phyloP scores from a whole-genome alignment of 805 yeast genomes.

The Maudiozyma saulgeensis region DNA sequence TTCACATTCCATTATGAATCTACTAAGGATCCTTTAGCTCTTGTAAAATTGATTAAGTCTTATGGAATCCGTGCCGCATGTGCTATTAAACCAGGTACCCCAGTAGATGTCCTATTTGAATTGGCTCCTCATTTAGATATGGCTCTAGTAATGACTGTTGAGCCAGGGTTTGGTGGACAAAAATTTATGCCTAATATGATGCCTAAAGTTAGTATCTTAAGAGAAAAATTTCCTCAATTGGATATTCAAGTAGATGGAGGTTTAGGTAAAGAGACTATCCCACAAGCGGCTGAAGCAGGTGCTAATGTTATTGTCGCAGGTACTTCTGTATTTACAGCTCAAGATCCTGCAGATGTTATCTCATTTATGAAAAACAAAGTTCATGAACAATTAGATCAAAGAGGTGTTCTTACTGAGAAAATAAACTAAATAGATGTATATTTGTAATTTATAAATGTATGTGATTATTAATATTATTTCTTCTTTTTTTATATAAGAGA shows the following conservation, averaged over 20 bases:
- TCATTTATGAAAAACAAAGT: conserved; percentile 58
- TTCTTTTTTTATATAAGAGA: not conserved
- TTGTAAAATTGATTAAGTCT: conserved; percentile 65
- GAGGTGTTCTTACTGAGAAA: conserved; percentile 31
- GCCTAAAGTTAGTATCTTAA: conserved; percentile 80
- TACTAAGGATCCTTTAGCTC: conserved; percentile 62
- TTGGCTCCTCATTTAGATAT: conserved; percentile 73
- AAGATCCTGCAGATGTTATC: conserved; percentile 70
- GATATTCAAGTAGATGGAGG: conserved; percentile 98
- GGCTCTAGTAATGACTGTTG: conserved; percentile 97
- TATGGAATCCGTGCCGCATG: conserved; percentile 90
- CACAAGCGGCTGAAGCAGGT: conserved; percentile 88
- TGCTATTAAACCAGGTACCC: conserved; percentile 89
- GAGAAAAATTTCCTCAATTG: conserved; percentile 64
- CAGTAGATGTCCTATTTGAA: conserved; percentile 71
- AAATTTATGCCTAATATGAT: conserved; percentile 92
- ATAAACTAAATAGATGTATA: not conserved
- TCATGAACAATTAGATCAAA: conserved; percentile 35
- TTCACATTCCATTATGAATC: conserved; percentile 96
- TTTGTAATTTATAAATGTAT: not conserved
- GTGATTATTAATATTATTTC: not conserved
- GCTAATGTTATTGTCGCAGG: conserved; percentile 98
- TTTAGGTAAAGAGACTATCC: conserved; percentile 74
- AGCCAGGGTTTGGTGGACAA: conserved; percentile 99
- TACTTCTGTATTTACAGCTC: conserved; percentile 82